phyloP scores from a whole-genome alignment of 139 green algal species.

The Ostreobium quekettii region DNA sequence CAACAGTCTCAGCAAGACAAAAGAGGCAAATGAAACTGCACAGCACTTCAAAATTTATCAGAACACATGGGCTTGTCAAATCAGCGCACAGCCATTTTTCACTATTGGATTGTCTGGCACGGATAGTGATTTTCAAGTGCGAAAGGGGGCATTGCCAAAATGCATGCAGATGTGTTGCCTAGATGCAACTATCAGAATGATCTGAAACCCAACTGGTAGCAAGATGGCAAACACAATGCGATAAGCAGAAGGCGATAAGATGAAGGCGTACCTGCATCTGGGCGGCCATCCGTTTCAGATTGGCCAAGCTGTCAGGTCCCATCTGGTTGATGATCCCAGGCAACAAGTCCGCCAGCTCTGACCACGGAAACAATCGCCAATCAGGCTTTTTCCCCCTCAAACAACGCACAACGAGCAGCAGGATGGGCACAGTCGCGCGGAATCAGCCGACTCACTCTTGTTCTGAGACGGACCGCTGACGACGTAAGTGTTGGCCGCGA shows the following conservation, averaged over 20 bases:
- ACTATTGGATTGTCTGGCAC: no score
- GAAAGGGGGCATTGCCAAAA: not conserved
- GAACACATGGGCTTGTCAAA: not conserved
- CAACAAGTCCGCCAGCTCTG: conserved; percentile 75
- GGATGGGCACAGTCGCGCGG: no score
- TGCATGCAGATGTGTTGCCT: not conserved
- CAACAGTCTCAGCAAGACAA: not conserved
- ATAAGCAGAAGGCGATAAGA: not conserved
- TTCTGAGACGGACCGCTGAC: conserved; percentile 80
- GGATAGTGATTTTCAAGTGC: not conserved
- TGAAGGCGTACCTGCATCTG: conserved; percentile 27
- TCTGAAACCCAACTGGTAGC: not conserved
- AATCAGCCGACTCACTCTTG: conserved; percentile 55
- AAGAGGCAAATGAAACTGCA: not conserved
- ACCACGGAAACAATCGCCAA: not conserved
- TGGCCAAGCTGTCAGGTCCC: conserved; percentile 62
- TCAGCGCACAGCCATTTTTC: not conserved
- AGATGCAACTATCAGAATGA: not conserved
- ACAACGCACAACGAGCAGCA: not conserved
- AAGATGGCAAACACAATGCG: not conserved
- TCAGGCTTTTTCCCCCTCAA: not conserved
- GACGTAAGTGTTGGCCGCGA: conserved; percentile 98
- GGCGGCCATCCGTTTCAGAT: conserved; percentile 74
- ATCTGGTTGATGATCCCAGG: conserved; percentile 81
- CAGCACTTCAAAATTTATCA: not conserved